Base-by-base conservation (phyloP, 306 rosid species). In the Cicer judaicum region DNA sequence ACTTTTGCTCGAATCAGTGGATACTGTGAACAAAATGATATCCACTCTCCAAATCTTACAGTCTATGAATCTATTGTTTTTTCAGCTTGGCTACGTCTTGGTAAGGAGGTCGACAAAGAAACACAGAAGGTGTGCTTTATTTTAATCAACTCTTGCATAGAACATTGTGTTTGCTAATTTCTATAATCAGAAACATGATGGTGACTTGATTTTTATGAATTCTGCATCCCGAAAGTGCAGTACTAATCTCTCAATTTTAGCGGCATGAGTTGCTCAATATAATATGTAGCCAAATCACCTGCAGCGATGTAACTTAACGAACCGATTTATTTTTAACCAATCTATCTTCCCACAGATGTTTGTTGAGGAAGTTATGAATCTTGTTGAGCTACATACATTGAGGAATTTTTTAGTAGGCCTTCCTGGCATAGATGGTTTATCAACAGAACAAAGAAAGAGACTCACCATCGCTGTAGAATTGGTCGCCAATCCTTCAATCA, bases 401-500 rank as follows among this genome's bases (percentile, higher is more conserved):
- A 79, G 84, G 73, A 71, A 84, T 63, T 84, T 82, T 75, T 47
- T 81, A 64, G 86, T 87, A 46, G 88, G 90, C n/a, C 86, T 81
- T 81, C 86, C 90, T 24, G 90, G 88, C 64, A 52, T 81, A 34
- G 41, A 82, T 65, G 88, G 88, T 47, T 73, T 84, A 53, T 87
- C 88, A 46, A 87, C 83, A 41, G 88, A 84, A 71, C 86, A 87
- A 44, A 84, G 88, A 77, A 84, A 87, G 79, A 84, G 90, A 69
- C 88, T 87, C 67, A 87, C 88, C 34, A 82, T 87, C 18, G 88
- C 88, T 1, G 88, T 84, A 21, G 88, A 87, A 71, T 53, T 87
- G 79, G 88, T 87, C 42, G 88, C 88, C 55, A 87, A 84, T 65
- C 90, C 88, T 75, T 87, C 90, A 15, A 79, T 87, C 70, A 84